Base-by-base conservation (phyloP, 306 rosid species). In the Prunus salicina region DNA sequence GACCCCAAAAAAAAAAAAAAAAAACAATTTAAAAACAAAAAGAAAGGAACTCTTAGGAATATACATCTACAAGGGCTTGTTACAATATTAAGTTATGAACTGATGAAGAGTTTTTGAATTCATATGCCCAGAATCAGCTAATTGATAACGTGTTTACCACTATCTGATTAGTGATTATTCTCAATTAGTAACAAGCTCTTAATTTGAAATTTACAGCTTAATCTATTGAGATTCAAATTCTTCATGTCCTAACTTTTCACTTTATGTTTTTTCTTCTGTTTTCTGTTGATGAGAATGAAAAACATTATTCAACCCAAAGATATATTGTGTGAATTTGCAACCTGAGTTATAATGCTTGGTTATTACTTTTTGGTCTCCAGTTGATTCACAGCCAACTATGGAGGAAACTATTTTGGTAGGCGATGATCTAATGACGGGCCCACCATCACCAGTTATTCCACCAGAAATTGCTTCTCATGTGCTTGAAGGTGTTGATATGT, bases 361-460 rank as follows among this genome's bases (percentile, higher is more conserved):
- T 50, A 18, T 28, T 74, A 58, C 69, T 47, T 82, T 77, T 79
- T 82, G 80, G 75, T 60, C 71, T 84, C 80, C 91, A 95, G 99
- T 95, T 30, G 99, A 92, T 90, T 83, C 97, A 16, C 92, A 92
- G 80, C 93, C 97, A 78, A 84, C 82, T 46, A 90, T 91, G 99
- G 99, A 95, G 76, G 99, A 95, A 77, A 95, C 97, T 20, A 92
- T 92, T 79, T 80, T 92, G 91, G 97, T 92, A 15, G 99, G 97
- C 3, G 97, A 95, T 83, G 97, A 95, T 86, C 82, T 95, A 69
- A 95, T 95, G 96, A 86, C 20, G 83, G 97, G 97, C 47, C 97
- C 93, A 25, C 99, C 99, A 14, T 90, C 99, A 67, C 99, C 97
- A 64, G 56, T 89, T 68, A 92, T 95, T 62, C 99, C 99, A 47